These are phyloP conservation scores for Cyclotella choctawhatcheeana DNA, from an alignment of 108 stramenopile genomes.

Conservation along the genomic window DNA sequence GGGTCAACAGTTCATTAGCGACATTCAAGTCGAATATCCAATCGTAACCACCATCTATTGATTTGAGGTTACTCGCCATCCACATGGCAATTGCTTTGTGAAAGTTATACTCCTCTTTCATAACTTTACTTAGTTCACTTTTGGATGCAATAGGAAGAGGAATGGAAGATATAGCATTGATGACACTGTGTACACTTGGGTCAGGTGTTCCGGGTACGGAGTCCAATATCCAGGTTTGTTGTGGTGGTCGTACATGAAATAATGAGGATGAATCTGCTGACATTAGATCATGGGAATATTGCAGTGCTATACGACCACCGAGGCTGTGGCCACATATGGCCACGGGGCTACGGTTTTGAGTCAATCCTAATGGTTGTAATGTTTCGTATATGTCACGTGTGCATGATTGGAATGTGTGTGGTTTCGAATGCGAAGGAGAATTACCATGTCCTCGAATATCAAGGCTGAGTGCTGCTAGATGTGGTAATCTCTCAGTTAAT, in stretches of 20 bases:
- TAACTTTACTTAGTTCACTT: conserved; percentile 6
- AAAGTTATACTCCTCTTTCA: conserved; percentile 31
- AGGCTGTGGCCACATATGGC: conserved; percentile 84
- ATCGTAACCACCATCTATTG: conserved; percentile 18
- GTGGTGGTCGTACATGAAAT: conserved; percentile 28
- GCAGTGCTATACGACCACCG: conserved; percentile 81
- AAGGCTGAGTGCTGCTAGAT: conserved; percentile 57
- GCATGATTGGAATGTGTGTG: conserved; percentile 50
- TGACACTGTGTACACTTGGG: conserved; percentile 66
- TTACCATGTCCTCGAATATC: conserved; percentile 83
- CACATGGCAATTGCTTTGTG: conserved; percentile 44
- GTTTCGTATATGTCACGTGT: conserved; percentile 64
- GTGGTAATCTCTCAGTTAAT: conserved; percentile 39
- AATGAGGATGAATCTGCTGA: conserved; percentile 1
- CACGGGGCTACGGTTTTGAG: conserved; percentile 15
- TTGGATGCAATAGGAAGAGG: conserved; percentile 37
- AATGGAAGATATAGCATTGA: conserved; percentile 58
- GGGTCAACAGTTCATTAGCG: conserved; percentile 61
- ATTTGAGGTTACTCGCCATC: conserved; percentile 57
- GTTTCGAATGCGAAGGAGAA: conserved; percentile 20
- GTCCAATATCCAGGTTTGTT: conserved; percentile 79
- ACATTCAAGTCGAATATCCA: conserved; percentile 82
- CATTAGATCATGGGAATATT: conserved; percentile 52
- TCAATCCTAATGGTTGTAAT: conserved; percentile 27
- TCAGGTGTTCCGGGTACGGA: conserved; percentile 72